A percentile compares a stretch with the other conserved stretches of the same genome.
Evolutionary conservation across 768 basidiomycete genomes (phyloP).

Genomic region (Calocera cornea): DNA sequence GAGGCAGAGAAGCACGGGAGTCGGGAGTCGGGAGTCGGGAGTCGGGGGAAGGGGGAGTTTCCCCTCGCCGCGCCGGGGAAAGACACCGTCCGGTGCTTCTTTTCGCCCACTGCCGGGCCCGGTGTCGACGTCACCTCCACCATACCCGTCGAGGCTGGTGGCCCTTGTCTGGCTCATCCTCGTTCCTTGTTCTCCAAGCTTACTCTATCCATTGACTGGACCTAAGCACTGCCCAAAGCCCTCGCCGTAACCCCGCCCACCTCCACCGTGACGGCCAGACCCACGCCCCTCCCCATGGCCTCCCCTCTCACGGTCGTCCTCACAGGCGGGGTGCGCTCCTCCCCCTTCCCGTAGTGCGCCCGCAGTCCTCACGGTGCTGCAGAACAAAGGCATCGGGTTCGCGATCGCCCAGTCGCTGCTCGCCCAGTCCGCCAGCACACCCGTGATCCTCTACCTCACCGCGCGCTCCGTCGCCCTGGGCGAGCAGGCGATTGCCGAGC

Average conservation of each 20-base stretch:
- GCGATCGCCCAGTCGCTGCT: not conserved
- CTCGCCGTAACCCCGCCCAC: no score
- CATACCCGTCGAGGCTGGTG: no score
- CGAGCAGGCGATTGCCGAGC: not conserved
- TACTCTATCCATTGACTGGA: no score
- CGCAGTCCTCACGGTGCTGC: not conserved
- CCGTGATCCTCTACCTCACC: not conserved
- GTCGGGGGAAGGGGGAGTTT: no score
- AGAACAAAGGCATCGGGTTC: conserved; percentile 1
- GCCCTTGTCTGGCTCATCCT: no score
- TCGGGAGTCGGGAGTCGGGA: no score
- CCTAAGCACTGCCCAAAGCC: no score
- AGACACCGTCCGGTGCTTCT: not conserved
- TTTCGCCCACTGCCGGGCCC: not conserved
- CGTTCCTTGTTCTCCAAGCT: no score
- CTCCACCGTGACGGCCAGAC: not conserved
- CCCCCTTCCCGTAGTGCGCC: not conserved
- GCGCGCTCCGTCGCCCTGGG: not conserved
- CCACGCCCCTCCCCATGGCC: not conserved
- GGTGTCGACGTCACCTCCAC: not conserved
- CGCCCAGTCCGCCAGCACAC: not conserved
- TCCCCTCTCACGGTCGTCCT: not conserved
- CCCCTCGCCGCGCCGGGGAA: not conserved
- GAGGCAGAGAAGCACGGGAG: not conserved
- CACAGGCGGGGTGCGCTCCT: not conserved